Percentiles rank a stretch among this genome's conserved stretches.
Evolutionary conservation across 2,329 filamentous ascomycete species (phyloP).

Genomic region (Fusarium nodosum): DNA sequence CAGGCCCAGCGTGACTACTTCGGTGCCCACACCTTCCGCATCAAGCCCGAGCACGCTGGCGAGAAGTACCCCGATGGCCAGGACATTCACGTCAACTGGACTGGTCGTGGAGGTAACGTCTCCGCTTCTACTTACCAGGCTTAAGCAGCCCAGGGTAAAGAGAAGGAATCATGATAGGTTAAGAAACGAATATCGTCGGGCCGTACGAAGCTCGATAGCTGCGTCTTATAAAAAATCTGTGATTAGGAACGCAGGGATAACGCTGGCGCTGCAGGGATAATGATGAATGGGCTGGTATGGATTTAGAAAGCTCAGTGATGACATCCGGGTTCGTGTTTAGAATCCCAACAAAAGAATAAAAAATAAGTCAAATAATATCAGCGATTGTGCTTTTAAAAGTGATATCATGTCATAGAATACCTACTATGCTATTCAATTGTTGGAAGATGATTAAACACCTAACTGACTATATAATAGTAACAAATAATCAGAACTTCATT

Average conservation of each 20-base stretch:
- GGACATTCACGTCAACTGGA: slow-evolving; percentile 99
- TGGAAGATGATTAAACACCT: too few species aligned
- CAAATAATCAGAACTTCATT: too few species aligned
- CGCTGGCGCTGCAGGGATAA: slow-evolving; percentile 48
- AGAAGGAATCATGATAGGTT: slow-evolving; percentile 29
- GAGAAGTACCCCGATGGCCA: slow-evolving; percentile 85
- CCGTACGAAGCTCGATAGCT: slow-evolving; percentile 37
- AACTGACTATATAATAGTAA: not conserved
- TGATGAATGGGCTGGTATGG: slow-evolving; percentile 46
- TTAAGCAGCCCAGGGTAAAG: slow-evolving; percentile 64
- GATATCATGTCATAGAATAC: not conserved
- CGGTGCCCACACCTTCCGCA: slow-evolving; percentile 89
- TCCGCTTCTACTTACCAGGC: slow-evolving; percentile 98
- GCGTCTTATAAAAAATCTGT: slow-evolving; percentile 44
- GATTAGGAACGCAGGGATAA: slow-evolving; percentile 45
- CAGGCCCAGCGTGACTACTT: slow-evolving; percentile 99
- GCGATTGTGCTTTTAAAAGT: not conserved
- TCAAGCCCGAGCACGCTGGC: slow-evolving; percentile 84
- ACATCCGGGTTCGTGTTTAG: slow-evolving; percentile 35
- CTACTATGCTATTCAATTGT: too few species aligned
- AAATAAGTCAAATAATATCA: slow-evolving; percentile 22
- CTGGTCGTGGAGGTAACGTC: slow-evolving; percentile 95
- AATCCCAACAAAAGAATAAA: slow-evolving; percentile 33
- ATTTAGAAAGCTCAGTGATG: slow-evolving; percentile 48
- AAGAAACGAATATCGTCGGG: slow-evolving; percentile 44